phyloP scores from a whole-genome alignment of 1,139 yeast genomes.

The Arxiozyma bovina region DNA sequence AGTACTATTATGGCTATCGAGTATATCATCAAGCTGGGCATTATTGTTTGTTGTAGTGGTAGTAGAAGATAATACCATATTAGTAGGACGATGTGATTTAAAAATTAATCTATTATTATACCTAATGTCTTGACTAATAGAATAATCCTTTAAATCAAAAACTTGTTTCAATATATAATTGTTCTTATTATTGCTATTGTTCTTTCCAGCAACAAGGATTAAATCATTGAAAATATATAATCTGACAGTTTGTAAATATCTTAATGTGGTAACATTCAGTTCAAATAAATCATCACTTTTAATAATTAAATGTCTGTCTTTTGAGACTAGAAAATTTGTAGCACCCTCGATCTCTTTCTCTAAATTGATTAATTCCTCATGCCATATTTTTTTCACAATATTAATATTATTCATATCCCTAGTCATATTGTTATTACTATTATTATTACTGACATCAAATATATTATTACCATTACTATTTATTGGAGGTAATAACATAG shows the following conservation, averaged over 20 bases:
- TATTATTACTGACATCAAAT: neutral
- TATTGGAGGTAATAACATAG: conserved; percentile 19
- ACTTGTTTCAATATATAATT: conserved; percentile 66
- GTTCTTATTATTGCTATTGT: conserved; percentile 23
- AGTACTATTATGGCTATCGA: too few relatives aligned
- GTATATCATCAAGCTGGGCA: neutral
- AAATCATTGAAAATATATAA: conserved; percentile 72
- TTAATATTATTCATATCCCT: conserved; percentile 62
- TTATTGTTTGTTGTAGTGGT: too few relatives aligned
- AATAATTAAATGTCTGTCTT: conserved; percentile 68
- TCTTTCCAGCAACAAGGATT: conserved; percentile 58
- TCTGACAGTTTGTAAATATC: conserved; percentile 68
- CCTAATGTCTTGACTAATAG: conserved; percentile 32
- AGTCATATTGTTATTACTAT: conserved; percentile 13
- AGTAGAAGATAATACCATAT: neutral
- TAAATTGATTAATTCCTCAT: conserved; percentile 57
- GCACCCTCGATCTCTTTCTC: conserved; percentile 88
- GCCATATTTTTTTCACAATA: conserved; percentile 76
- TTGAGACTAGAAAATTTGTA: conserved; percentile 48
- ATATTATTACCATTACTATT: conserved; percentile 2
- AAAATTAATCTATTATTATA: conserved; percentile 25
- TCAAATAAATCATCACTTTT: conserved; percentile 86
- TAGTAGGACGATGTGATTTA: conserved; percentile 3
- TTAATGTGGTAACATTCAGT: conserved; percentile 79
- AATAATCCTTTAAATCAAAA: conserved; percentile 63